A percentile compares a stretch with the other conserved stretches of the same genome.
phyloP scores from a whole-genome alignment of 805 yeast genomes.

The Starmerella kuoi region DNA sequence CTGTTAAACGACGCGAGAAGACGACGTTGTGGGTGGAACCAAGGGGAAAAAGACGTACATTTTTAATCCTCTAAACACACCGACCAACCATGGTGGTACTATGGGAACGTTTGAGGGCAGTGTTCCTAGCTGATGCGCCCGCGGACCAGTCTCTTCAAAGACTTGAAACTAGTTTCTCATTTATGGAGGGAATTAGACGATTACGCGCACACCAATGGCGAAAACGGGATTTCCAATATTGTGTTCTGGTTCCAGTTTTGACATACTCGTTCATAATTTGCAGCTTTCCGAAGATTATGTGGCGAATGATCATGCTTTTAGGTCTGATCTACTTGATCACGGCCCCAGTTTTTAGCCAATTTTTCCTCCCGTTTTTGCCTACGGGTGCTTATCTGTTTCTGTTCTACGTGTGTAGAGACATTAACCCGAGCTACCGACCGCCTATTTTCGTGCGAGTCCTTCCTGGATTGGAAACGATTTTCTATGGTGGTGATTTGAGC shows the following conservation, averaged over 20 bases:
- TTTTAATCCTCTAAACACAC: too few relatives aligned
- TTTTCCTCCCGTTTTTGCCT: slow-evolving; percentile 72
- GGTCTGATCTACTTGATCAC: slow-evolving; percentile 38
- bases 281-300: slow-evolving; percentile 26
- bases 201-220: slow-evolving; percentile 28
- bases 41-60: too few relatives aligned
- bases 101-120: slow-evolving; percentile 21
- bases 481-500: slow-evolving; percentile 83
- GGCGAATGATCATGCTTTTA: slow-evolving; percentile 30
- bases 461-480: slow-evolving; percentile 83
- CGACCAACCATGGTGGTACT: slow-evolving; percentile 16
- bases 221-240: slow-evolving; percentile 36
- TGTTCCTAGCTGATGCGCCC: slow-evolving; percentile 30
- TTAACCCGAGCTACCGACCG: slow-evolving; percentile 66
- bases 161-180: slow-evolving; percentile 29
- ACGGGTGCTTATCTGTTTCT: slow-evolving; percentile 75
- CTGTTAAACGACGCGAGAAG: too few relatives aligned
- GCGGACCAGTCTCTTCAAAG: slow-evolving; percentile 26
- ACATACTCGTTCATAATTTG: slow-evolving; percentile 37
- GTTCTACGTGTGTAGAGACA: slow-evolving; percentile 62
- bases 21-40: too few relatives aligned
- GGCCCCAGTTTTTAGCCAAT: slow-evolving; percentile 71
- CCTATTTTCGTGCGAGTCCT: slow-evolving; percentile 78
- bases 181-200: slow-evolving; percentile 26
- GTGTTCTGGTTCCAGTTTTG: slow-evolving; percentile 40